A percentile compares a stretch with the other conserved stretches of the same genome.
phyloP scores from a whole-genome alignment of 768 basidiomycete species.

The Mycena kentingensis region DNA sequence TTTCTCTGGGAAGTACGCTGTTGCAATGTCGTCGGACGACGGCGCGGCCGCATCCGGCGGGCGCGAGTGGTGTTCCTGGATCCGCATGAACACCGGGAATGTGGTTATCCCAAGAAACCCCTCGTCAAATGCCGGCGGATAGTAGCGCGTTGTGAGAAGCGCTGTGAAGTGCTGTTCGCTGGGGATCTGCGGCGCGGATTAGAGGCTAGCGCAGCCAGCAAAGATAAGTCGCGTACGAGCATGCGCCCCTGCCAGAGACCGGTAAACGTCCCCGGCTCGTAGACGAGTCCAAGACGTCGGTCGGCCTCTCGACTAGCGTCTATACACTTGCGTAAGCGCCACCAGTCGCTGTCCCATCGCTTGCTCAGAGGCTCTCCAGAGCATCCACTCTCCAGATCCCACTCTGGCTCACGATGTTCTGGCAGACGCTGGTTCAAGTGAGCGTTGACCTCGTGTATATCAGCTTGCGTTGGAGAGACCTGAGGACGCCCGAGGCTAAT shows the following conservation, averaged over 20 bases:
- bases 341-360: slow-evolving; percentile 56
- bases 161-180: slow-evolving; percentile 30
- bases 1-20: slow-evolving; percentile 42
- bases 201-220: not conserved
- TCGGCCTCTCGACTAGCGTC: slow-evolving; percentile 21
- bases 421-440: slow-evolving; percentile 36
- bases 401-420: not conserved
- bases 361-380: slow-evolving; percentile 31
- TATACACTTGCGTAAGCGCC: slow-evolving; percentile 45
- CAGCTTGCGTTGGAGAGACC: slow-evolving; percentile 53
- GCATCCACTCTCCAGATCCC: not conserved
- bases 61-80: slow-evolving; percentile 53
- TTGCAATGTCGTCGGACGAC: slow-evolving; percentile 38
- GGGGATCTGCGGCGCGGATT: slow-evolving; percentile 33
- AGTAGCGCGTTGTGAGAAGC: slow-evolving; percentile 27
- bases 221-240: slow-evolving; percentile 44
- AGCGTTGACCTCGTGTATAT: slow-evolving; percentile 60
- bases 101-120: slow-evolving; percentile 33
- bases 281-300: slow-evolving; percentile 27
- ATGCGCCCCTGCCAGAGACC: slow-evolving; percentile 67
- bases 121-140: slow-evolving; percentile 31
- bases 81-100: slow-evolving; percentile 58
- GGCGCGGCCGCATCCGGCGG: slow-evolving; percentile 19
- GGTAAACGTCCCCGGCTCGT: slow-evolving; percentile 47
- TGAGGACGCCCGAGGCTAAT: slow-evolving; percentile 23